Conservation (phyloP, 2,329 filamentous ascomycete species). For the Diplocarpon rosae region DNA sequence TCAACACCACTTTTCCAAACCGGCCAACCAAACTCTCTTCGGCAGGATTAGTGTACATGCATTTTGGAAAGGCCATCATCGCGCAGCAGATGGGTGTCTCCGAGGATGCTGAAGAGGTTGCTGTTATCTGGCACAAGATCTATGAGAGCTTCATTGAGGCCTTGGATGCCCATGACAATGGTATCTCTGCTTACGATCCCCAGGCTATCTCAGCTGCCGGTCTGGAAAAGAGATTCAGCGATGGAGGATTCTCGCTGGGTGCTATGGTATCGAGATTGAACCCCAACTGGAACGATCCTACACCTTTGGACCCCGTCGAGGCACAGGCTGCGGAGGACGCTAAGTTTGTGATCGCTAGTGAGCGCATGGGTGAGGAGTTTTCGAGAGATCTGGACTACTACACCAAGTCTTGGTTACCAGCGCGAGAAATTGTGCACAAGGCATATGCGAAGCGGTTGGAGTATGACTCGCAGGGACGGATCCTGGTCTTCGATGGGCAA, state of each 20-base stretch:
- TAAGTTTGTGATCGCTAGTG: conserved; percentile 66
- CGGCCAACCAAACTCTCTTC: conserved; percentile 83
- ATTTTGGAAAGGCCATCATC: conserved; percentile 83
- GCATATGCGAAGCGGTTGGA: conserved; percentile 61
- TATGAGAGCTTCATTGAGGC: conserved; percentile 93
- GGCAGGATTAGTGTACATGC: conserved; percentile 88
- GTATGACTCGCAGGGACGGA: conserved; percentile 62
- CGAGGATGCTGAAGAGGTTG: conserved; percentile 55
- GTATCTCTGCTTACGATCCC: conserved; percentile 72
- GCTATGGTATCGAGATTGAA: conserved; percentile 75
- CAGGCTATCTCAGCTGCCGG: conserved; percentile 56
- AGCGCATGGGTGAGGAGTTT: conserved; percentile 84
- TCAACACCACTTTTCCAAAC: conserved; percentile 73
- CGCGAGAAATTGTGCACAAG: conserved; percentile 63
- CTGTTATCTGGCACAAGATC: conserved; percentile 73
- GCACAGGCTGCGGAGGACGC: conserved; percentile 69
- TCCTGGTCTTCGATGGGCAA: conserved; percentile 68
- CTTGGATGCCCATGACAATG: conserved; percentile 96
- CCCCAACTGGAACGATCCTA: conserved; percentile 64
- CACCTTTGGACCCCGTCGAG: conserved; percentile 39
- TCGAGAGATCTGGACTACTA: conserved; percentile 69
- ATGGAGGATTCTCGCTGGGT: conserved; percentile 74
- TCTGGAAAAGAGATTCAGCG: conserved; percentile 70
- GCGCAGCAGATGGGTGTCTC: conserved; percentile 51
- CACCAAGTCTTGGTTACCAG: conserved; percentile 71